Evolutionary conservation across 1,284 basidiomycete genomes (phyloP).

Genomic region (Thecaphora thlaspeos): DNA sequence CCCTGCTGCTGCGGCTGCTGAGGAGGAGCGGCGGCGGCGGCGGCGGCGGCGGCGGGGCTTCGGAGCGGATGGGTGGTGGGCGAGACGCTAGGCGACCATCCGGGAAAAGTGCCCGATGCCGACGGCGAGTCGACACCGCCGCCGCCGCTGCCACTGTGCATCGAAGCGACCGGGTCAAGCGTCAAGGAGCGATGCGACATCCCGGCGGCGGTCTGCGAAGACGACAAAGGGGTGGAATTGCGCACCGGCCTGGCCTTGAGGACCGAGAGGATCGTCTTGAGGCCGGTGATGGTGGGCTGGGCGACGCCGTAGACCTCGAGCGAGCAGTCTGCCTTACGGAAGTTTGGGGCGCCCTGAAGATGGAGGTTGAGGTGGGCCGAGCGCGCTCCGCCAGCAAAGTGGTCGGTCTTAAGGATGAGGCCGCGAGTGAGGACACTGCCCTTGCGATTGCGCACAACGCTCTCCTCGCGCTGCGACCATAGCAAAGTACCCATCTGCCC

Average conservation of each 20-base stretch:
- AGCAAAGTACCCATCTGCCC: constrained; percentile 26
- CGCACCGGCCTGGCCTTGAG: constrained; percentile 62
- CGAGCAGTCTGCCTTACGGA: constrained; percentile 68
- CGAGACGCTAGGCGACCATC: constrained; percentile 1
- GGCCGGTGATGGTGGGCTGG: constrained; percentile 88
- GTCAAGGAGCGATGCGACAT: no score
- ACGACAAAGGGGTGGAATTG: constrained; percentile 2
- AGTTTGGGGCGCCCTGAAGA: constrained; percentile 89
- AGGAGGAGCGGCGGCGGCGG: no score
- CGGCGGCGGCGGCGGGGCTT: background rate
- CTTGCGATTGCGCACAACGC: constrained; percentile 77
- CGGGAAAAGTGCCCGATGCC: background rate
- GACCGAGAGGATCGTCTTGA: constrained; percentile 85
- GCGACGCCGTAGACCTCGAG: constrained; percentile 63
- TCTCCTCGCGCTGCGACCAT: constrained; percentile 40
- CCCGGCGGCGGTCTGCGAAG: no score
- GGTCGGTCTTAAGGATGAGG: constrained; percentile 83
- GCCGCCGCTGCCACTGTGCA: no score
- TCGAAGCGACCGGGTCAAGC: no score
- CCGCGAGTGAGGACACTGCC: constrained; percentile 86
- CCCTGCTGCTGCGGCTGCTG: no score
- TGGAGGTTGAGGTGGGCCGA: constrained; percentile 71
- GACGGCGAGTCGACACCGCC: constrained; percentile 10
- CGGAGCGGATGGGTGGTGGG: no score
- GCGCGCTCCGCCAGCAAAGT: constrained; percentile 39